phyloP scores from a whole-genome alignment of 805 yeast genomes.

The Yarrowia divulgata region DNA sequence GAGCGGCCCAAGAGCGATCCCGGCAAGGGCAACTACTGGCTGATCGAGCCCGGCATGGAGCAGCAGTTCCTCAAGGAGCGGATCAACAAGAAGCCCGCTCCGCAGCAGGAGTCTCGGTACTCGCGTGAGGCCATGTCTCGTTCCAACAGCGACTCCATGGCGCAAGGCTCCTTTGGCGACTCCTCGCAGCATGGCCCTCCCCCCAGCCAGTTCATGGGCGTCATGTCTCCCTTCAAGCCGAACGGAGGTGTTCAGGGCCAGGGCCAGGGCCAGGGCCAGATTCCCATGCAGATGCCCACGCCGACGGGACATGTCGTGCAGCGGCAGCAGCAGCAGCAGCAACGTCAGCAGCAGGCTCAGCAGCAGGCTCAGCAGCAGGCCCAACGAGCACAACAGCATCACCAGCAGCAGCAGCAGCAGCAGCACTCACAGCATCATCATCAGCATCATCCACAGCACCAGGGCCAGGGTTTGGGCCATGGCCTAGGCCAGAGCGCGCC shows the following conservation, averaged over 20 bases:
- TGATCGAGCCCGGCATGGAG: conserved; percentile 82
- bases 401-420: neutral
- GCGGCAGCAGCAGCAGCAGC: conserved; percentile 9
- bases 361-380: neutral
- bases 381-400: neutral
- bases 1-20: conserved; percentile 75
- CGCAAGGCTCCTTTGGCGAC: neutral
- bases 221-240: conserved; percentile 38
- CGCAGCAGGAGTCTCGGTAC: conserved; percentile 27
- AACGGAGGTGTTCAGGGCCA: too few relatives aligned
- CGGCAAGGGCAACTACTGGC: conserved; percentile 87
- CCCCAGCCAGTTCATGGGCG: conserved; percentile 37
- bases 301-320: neutral
- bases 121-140: conserved; percentile 23
- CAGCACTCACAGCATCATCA: neutral
- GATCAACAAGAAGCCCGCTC: conserved; percentile 31
- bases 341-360: neutral
- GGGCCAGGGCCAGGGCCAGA: conserved; percentile 8
- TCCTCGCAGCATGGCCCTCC: conserved; percentile 12
- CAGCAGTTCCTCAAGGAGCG: conserved; percentile 66
- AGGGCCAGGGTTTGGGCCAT: neutral
- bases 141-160: neutral
- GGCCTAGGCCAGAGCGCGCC: conserved; percentile 2
- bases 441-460: neutral
- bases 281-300: conserved; percentile 24